A percentile compares a stretch with the other conserved stretches of the same genome.
Evolutionary conservation across 805 yeast genomes (phyloP).

Genomic region (Teunomyces kruisii): DNA sequence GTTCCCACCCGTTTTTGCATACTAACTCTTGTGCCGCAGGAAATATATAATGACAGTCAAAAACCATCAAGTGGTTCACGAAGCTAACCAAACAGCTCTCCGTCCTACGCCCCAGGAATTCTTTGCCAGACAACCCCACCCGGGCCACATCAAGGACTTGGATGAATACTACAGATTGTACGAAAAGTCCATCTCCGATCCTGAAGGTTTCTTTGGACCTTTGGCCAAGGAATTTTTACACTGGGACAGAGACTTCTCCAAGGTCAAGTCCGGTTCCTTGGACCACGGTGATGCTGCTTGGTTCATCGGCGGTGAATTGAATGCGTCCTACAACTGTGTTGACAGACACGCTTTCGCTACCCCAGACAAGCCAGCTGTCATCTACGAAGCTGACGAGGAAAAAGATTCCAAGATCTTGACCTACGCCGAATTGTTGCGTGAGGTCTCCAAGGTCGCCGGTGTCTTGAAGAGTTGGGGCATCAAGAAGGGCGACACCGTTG

Average conservation of each 20-base stretch:
- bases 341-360: constrained; percentile 74
- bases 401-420: constrained; percentile 61
- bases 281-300: constrained; percentile 59
- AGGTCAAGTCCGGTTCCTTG: constrained; percentile 64
- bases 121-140: constrained; percentile 57
- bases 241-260: constrained; percentile 79
- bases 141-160: constrained; percentile 58
- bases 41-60: constrained; percentile 23
- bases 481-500: constrained; percentile 80
- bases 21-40: not conserved
- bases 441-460: constrained; percentile 72
- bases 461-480: constrained; percentile 66
- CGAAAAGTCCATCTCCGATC: constrained; percentile 73
- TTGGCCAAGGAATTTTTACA: constrained; percentile 68
- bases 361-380: constrained; percentile 72
- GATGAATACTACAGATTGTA: constrained; percentile 72
- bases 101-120: constrained; percentile 56
- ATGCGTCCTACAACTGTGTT: constrained; percentile 78
- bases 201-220: constrained; percentile 76
- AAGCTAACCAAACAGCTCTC: constrained; percentile 52
- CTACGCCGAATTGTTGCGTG: constrained; percentile 67
- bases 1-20: not conserved
- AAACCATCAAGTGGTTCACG: constrained; percentile 54
- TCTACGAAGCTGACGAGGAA: constrained; percentile 82
- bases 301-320: constrained; percentile 78